Evolutionary conservation across 768 basidiomycete species (phyloP), one percentile per base, ranked within the genome.

Genomic region (Lactifluus subvellereus): DNA sequence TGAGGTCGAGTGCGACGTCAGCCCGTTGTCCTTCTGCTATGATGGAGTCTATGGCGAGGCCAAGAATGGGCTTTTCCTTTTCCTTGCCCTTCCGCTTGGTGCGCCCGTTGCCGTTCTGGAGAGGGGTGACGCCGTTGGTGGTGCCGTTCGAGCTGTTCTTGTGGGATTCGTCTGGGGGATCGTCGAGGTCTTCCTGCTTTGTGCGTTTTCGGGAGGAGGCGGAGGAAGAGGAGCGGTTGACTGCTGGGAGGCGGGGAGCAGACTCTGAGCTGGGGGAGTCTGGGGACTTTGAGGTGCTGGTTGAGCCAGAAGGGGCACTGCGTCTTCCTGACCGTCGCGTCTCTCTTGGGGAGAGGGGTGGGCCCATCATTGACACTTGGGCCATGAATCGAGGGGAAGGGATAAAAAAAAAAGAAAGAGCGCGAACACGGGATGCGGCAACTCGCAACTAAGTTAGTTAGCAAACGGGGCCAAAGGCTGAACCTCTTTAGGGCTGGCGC

Each of bases 311-410:
- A 50, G 84, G 86, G 4, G 78, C 82, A 61, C 86, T 85, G 61
- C 88, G 88, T 69, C 89, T 78, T 48, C 86, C 88, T 67, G 89
- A 90, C 66, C 89, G 86, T 69, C 89, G 80, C 56, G 87, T 86
- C 75, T 90, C 89, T 71, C 86, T 79, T 47, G 87, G 88, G 61
- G 88, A 88, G 54, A 86, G 80, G 6, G 88, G 88, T 14, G 88
- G 88, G 51, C 87, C 88, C 88, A 90, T 90, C 55, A 81, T 74
- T 53, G 82, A 81, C 52, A 82, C 77, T 72, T 86, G 85, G 57
- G 86, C 82, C 88, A 88, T 72, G 61, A 69, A 48, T 8, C 37
- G 51, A 27, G 57, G 61, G 45, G 16, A 22, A 27, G 53, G 61
- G 37, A 51, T 14, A 27, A 30, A 42, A 49, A 64, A 45, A 52